Evolutionary conservation across 768 basidiomycete genomes (phyloP).

Genomic region (Rhodotorula kratochvilovae): DNA sequence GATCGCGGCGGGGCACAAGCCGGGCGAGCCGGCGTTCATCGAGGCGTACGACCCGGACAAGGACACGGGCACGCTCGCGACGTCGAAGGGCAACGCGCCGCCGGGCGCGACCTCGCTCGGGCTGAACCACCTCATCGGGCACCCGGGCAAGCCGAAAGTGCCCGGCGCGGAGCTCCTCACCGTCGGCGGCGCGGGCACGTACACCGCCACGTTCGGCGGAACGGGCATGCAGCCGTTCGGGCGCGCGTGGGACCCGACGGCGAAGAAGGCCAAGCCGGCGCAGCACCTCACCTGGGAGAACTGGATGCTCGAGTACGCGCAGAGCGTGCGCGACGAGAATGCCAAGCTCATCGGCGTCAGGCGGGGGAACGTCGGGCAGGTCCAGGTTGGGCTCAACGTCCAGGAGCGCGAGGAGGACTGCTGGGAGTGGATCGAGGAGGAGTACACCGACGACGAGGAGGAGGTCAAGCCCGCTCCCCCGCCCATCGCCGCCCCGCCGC

Average conservation of each 20-base stretch:
- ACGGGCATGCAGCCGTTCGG: conserved; percentile 81
- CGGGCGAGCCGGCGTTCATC: conserved; percentile 77
- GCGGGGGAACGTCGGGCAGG: conserved; percentile 45
- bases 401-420: conserved; percentile 43
- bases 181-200: conserved; percentile 20
- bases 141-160: conserved; percentile 32
- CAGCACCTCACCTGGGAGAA: conserved; percentile 81
- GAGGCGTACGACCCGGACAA: conserved; percentile 64
- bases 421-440: conserved; percentile 43
- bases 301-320: conserved; percentile 82
- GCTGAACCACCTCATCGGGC: conserved; percentile 30
- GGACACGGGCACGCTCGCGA: conserved; percentile 41
- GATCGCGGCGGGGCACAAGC: conserved; percentile 70
- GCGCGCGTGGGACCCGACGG: conserved; percentile 77
- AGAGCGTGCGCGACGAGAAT: conserved; percentile 61
- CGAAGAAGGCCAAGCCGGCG: conserved; percentile 70
- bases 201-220: conserved; percentile 67
- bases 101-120: conserved; percentile 47
- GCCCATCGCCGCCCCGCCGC: too few relatives aligned
- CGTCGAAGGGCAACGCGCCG: conserved; percentile 49
- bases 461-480: neutral
- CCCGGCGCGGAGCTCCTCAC: conserved; percentile 28
- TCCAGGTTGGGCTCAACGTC: conserved; percentile 24
- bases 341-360: conserved; percentile 48
- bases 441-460: conserved; percentile 45